Evolutionary conservation across 2,329 filamentous ascomycete species (phyloP).

Genomic region (Aureobasidium musti): DNA sequence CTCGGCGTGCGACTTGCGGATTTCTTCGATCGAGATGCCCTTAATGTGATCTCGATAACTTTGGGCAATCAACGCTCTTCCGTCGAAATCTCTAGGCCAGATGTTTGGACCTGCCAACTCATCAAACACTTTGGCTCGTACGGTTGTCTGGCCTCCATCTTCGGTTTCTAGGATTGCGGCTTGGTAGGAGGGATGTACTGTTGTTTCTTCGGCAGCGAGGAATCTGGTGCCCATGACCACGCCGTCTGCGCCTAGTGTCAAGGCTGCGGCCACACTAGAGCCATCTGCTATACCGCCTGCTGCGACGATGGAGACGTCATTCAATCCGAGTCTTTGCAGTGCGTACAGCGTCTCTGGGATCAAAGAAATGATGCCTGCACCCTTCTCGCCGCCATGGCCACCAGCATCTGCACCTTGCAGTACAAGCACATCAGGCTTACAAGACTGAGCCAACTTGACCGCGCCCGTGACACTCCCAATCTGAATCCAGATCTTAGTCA

Average conservation of each 20-base stretch:
- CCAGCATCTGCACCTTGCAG: constrained; percentile 65
- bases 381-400: constrained; percentile 60
- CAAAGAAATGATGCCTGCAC: constrained; percentile 58
- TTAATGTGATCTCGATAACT: constrained; percentile 49
- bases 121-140: constrained; percentile 56
- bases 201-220: constrained; percentile 54
- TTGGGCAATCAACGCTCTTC: constrained; percentile 57
- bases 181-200: constrained; percentile 50
- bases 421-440: constrained; percentile 58
- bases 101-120: constrained; percentile 55
- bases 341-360: constrained; percentile 59
- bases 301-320: constrained; percentile 44
- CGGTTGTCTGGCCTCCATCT: constrained; percentile 56
- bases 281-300: constrained; percentile 60
- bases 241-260: constrained; percentile 56
- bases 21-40: constrained; percentile 46
- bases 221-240: constrained; percentile 65
- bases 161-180: constrained; percentile 48
- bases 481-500: constrained; percentile 59
- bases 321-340: constrained; percentile 37
- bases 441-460: constrained; percentile 50
- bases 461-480: constrained; percentile 61
- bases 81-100: constrained; percentile 61
- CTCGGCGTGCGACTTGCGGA: constrained; percentile 45
- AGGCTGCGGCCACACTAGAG: constrained; percentile 53